Conservation (phyloP, 2,329 filamentous ascomycete genomes). For the Fusarium dlaminii region DNA sequence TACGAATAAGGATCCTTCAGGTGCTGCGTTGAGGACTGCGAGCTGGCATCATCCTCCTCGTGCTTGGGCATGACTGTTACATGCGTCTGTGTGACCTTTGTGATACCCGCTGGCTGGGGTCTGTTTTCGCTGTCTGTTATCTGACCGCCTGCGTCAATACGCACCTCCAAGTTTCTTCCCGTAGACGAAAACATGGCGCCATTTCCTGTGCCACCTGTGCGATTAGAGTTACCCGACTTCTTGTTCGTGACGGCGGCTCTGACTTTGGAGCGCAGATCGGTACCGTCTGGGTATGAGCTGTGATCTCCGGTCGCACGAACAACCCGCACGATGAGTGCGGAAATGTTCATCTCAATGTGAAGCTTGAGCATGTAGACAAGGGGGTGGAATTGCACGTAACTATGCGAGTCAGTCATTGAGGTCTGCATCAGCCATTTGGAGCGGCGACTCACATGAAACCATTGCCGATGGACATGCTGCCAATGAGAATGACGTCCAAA, state of each 20-base stretch:
- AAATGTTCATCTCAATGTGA: constrained; percentile 41
- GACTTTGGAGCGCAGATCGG: constrained; percentile 30
- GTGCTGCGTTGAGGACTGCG: constrained; percentile 35
- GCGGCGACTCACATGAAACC: constrained; percentile 31
- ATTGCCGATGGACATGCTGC: constrained; percentile 37
- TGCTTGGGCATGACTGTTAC: constrained; percentile 30
- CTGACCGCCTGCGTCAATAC: constrained; percentile 6
- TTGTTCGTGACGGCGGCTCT: neutral
- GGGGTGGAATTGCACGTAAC: constrained; percentile 40
- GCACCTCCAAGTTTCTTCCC: constrained; percentile 24
- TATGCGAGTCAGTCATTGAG: neutral
- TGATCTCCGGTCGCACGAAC: constrained; percentile 38
- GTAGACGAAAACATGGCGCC: constrained; percentile 11
- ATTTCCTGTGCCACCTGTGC: neutral
- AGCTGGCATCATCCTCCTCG: constrained; percentile 33
- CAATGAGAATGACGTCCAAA: constrained; percentile 41
- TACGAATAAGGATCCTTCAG: constrained; percentile 22
- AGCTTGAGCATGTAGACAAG: constrained; percentile 41
- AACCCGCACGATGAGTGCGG: constrained; percentile 34
- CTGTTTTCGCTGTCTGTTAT: neutral
- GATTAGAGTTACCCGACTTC: neutral
- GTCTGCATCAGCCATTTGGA: neutral
- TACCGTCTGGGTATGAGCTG: constrained; percentile 28
- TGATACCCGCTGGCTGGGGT: constrained; percentile 26
- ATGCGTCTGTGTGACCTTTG: constrained; percentile 36